Evolutionary conservation across 805 yeast genomes (phyloP).

Genomic region (Saccharomyces paradoxus): DNA sequence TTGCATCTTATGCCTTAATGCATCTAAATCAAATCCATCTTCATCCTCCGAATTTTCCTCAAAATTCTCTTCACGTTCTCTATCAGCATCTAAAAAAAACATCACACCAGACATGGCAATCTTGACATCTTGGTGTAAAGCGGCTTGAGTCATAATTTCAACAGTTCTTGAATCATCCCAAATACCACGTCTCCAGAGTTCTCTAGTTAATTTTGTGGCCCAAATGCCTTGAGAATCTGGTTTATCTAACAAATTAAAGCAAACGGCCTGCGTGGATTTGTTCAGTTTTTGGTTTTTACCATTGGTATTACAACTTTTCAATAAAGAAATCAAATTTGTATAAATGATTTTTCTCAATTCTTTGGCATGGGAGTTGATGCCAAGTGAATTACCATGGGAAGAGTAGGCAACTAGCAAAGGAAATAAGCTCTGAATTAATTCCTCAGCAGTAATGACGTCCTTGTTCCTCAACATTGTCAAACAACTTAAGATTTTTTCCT

Average conservation of each 20-base stretch:
- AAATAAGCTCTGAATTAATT: constrained; percentile 76
- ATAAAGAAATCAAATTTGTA: constrained; percentile 62
- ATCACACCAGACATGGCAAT: constrained; percentile 83
- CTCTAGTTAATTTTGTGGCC: constrained; percentile 93
- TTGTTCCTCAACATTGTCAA: constrained; percentile 86
- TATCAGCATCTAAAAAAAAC: constrained; percentile 91
- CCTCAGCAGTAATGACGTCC: constrained; percentile 68
- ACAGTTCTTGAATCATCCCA: constrained; percentile 98
- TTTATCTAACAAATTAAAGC: constrained; percentile 77
- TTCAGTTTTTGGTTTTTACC: constrained; percentile 84
- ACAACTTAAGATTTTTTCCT: constrained; percentile 87
- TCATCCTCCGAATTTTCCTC: constrained; percentile 61
- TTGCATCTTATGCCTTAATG: constrained; percentile 71
- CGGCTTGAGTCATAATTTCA: constrained; percentile 96
- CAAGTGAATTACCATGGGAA: constrained; percentile 36
- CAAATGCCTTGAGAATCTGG: constrained; percentile 81
- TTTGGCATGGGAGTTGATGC: constrained; percentile 60
- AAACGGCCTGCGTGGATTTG: constrained; percentile 81
- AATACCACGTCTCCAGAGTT: constrained; percentile 93
- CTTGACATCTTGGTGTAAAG: constrained; percentile 76
- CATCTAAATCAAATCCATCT: constrained; percentile 65
- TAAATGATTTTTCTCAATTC: constrained; percentile 77
- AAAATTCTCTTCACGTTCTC: constrained; percentile 63
- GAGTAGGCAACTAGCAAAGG: constrained; percentile 70
- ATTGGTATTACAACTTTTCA: constrained; percentile 81